Evolutionary conservation across 139 green algal genomes (phyloP).

Genomic region (Asterochloris sp.): DNA sequence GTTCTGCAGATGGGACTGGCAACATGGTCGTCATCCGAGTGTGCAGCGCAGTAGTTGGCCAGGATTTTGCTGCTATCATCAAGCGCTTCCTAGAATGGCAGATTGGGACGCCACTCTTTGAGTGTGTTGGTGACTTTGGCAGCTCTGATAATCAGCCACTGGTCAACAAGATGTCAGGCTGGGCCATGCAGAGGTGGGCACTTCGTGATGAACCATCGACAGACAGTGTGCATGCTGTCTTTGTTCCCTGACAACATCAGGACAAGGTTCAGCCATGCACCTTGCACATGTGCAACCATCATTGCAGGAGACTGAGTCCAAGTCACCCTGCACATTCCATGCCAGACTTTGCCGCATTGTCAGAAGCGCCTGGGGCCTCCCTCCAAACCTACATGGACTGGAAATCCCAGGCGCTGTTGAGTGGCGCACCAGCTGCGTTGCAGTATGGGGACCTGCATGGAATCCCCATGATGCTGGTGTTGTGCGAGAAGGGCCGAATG

Average conservation of each 20-base stretch:
- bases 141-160: background rate
- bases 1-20: background rate
- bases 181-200: background rate
- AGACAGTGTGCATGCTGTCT: background rate
- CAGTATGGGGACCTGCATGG: conserved; percentile 16
- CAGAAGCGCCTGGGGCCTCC: background rate
- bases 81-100: background rate
- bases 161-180: background rate
- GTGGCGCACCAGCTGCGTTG: background rate
- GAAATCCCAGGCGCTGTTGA: too few species aligned
- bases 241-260: background rate
- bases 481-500: conserved; percentile 21
- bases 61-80: background rate
- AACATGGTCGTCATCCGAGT: conserved; percentile 12
- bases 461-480: conserved; percentile 8
- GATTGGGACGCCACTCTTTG: background rate
- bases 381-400: too few species aligned
- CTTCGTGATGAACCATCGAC: background rate
- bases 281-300: background rate
- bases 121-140: background rate
- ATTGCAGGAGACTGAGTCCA: background rate
- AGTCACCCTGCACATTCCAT: background rate
- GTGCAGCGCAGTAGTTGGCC: background rate
- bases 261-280: background rate
- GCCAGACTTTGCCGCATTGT: background rate